phyloP scores from a whole-genome alignment of 164 flowering plant species.

The Euptelea pleiosperma region DNA sequence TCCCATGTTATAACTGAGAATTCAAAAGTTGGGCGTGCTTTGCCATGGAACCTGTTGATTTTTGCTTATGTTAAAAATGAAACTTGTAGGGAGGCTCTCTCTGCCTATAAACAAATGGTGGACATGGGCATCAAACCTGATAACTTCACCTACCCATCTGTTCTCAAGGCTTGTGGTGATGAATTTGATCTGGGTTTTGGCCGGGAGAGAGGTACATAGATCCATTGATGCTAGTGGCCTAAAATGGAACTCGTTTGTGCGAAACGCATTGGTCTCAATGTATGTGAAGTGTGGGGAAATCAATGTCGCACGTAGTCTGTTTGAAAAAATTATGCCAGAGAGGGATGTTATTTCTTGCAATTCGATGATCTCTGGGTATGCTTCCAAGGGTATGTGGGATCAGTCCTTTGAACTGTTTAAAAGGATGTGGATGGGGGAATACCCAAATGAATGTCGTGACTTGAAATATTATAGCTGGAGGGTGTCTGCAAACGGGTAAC shows the following conservation, averaged over 20 bases:
- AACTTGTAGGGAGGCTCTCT: slow-evolving; percentile 28
- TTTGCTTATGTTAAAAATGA: slow-evolving; percentile 35
- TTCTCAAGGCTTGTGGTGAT: slow-evolving; percentile 59
- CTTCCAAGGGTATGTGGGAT: slow-evolving; percentile 41
- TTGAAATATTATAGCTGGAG: slow-evolving; percentile 54
- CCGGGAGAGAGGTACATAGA: slow-evolving; percentile 43
- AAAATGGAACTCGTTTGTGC: slow-evolving; percentile 39
- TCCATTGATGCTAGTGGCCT: slow-evolving; percentile 20
- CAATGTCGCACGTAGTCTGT: slow-evolving; percentile 32
- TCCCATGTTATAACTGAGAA: slow-evolving; percentile 28
- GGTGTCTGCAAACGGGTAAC: slow-evolving; percentile 34
- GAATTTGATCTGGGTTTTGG: slow-evolving; percentile 26
- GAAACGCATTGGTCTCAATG: slow-evolving; percentile 47
- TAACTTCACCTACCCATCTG: slow-evolving; percentile 49
- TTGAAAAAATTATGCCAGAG: slow-evolving; percentile 44
- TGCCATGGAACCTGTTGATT: slow-evolving; percentile 55
- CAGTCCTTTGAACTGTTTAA: slow-evolving; percentile 42
- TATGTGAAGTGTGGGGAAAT: slow-evolving; percentile 43
- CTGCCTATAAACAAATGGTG: slow-evolving; percentile 36
- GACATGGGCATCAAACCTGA: slow-evolving; percentile 37
- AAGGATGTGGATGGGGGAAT: slow-evolving; percentile 22
- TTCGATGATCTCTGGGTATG: slow-evolving; percentile 41
- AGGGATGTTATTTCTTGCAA: slow-evolving; percentile 54
- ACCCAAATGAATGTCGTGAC: slow-evolving; percentile 30
- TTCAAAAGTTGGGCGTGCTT: slow-evolving; percentile 24